Evolutionary conservation across 2,329 filamentous ascomycete genomes (phyloP).

Genomic region (Penicillium sp.): DNA sequence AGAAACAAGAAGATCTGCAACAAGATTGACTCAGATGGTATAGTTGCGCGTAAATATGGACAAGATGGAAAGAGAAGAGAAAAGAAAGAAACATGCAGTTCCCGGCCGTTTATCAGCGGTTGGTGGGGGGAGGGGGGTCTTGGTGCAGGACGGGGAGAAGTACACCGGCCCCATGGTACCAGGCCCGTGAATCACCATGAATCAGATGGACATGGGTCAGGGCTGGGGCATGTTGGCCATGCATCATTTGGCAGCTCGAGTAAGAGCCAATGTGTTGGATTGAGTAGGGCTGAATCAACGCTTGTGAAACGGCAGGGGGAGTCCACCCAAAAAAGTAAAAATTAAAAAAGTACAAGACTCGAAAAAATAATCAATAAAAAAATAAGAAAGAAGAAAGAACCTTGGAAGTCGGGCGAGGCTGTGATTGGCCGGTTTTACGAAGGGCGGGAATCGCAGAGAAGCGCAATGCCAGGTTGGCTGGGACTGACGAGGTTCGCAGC

Average conservation of each 20-base stretch:
- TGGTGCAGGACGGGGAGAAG: neutral
- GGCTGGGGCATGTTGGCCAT: conserved; percentile 8
- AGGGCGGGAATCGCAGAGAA: neutral
- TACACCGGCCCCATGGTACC: conserved; percentile 6
- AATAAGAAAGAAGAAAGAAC: neutral
- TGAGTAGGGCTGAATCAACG: conserved; percentile 19
- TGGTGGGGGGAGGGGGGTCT: neutral
- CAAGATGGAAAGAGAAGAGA: neutral
- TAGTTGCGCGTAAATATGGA: neutral
- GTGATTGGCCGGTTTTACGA: conserved; percentile 13
- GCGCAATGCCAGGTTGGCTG: neutral
- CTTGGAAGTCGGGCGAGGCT: neutral
- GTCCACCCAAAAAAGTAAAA: neutral
- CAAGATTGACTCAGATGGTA: conserved; percentile 10
- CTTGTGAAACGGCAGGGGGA: neutral
- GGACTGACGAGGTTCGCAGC: conserved; percentile 1
- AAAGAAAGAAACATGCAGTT: conserved; percentile 6
- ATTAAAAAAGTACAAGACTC: neutral
- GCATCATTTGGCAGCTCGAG: conserved; percentile 14
- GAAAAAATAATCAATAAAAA: neutral
- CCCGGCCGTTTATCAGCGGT: neutral
- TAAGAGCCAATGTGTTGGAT: conserved; percentile 7
- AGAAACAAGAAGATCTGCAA: conserved; percentile 19
- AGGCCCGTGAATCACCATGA: conserved; percentile 14
- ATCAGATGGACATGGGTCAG: conserved; percentile 15